These are phyloP conservation scores for Sesbania bispinosa DNA, from an alignment of 306 rosid species.

Conservation along the genomic window DNA sequence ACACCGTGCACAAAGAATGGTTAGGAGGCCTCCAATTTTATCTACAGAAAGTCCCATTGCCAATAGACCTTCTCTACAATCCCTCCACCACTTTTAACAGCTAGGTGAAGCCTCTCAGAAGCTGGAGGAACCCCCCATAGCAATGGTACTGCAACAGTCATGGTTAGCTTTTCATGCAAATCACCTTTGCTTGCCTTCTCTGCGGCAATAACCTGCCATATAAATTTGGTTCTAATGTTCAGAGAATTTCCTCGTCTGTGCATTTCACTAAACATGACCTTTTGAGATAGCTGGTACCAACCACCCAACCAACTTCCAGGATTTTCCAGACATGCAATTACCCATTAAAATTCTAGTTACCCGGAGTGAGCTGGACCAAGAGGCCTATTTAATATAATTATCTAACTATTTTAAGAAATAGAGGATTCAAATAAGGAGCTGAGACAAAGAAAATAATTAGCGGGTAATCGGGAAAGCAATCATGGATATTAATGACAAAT, in stretches of 20 bases:
- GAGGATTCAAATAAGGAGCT: no score
- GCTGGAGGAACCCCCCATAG: constrained; percentile 99
- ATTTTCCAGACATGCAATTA: background rate
- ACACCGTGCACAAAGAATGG: constrained; percentile 73
- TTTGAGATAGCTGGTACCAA: background rate
- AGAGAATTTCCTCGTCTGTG: background rate
- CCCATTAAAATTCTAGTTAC: background rate
- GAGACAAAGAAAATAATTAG: no score
- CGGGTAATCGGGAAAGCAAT: no score
- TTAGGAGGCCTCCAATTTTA: constrained; percentile 36
- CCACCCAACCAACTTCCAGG: background rate
- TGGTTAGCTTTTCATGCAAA: constrained; percentile 86
- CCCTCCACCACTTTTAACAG: constrained; percentile 98
- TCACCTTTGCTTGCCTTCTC: constrained; percentile 89
- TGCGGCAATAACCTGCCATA: constrained; percentile 73
- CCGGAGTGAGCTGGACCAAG: no score
- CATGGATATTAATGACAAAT: no score
- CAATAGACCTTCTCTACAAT: constrained; percentile 93
- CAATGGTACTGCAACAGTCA: constrained; percentile 96
- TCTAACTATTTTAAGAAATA: no score
- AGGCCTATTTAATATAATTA: no score
- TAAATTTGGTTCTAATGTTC: background rate
- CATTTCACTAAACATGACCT: background rate
- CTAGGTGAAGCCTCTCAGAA: constrained; percentile 91
- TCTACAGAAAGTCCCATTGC: constrained; percentile 95